Evolutionary conservation across 768 basidiomycete species (phyloP).

Genomic region (Tulasnella sp.): DNA sequence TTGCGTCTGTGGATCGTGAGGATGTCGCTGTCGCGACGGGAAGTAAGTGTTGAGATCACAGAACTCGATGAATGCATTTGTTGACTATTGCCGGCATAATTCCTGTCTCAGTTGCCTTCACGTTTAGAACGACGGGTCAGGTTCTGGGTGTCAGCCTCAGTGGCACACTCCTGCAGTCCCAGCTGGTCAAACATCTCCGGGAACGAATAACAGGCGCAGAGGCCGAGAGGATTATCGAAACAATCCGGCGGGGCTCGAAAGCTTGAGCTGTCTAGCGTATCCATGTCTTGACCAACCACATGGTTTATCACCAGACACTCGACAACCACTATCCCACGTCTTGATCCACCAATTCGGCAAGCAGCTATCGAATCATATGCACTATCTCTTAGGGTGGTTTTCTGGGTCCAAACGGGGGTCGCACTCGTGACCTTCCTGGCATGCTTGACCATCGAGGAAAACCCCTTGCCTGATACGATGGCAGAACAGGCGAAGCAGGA

Average conservation of each 20-base stretch:
- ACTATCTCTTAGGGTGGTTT: constrained; percentile 67
- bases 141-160: constrained; percentile 87
- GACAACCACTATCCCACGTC: constrained; percentile 55
- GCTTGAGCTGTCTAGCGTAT: too few species aligned
- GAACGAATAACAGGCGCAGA: constrained; percentile 65
- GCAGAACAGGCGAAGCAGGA: constrained; percentile 52
- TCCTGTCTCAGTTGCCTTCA: constrained; percentile 82
- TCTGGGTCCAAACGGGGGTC: constrained; percentile 64
- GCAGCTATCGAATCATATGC: constrained; percentile 71
- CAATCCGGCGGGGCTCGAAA: too few species aligned
- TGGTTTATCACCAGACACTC: constrained; percentile 33
- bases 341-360: constrained; percentile 43
- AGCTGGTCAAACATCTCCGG: constrained; percentile 60
- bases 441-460: constrained; percentile 51
- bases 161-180: constrained; percentile 71
- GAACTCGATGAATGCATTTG: not conserved
- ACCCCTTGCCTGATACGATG: constrained; percentile 18
- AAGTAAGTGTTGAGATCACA: constrained; percentile 42
- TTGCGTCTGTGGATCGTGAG: constrained; percentile 65
- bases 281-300: too few species aligned
- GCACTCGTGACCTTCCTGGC: constrained; percentile 57
- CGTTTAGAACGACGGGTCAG: constrained; percentile 90
- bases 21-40: constrained; percentile 86
- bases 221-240: constrained; percentile 45
- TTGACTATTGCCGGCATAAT: constrained; percentile 50